Evolutionary conservation across 495 filamentous ascomycete species (phyloP), one percentile per base, ranked within the genome.

Genomic region (Neurospora hispaniola): DNA sequence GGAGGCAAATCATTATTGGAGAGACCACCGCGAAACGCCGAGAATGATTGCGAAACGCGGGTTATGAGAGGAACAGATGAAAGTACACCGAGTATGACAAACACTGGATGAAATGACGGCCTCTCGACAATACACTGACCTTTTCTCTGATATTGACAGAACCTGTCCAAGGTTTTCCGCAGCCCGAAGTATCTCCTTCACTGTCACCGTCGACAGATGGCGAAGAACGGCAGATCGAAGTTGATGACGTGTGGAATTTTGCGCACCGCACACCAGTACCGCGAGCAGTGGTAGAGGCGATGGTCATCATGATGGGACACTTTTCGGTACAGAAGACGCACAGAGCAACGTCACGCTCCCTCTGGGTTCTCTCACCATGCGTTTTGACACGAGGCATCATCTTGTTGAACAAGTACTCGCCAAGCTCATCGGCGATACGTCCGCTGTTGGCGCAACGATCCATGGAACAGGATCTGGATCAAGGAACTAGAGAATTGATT

Each of bases 241-340:
- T 98, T 98, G 85, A 99, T 90, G 72, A 99, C 91, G 75, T 97
- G 92, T 86, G 90, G 89, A 4, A 97, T 89, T 71, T 94, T 92
- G 62, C 86, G 87, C 23, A 98, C 90, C 9, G 4, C 4, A 2
- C 0, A 76, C 98, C 95, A n/a, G 97, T 88, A 20, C 94, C 95
- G 76, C 94, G 93, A 74, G 94, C 90, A 70, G 91, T 87, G 40
- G 98, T 87, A 20, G 91, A 69, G 27, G 10, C 20, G 20, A 94
- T 97, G 5, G 93, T 88, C 71, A 97, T 87, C 70, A 98, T 82
- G 68, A 12, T 20, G 9, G 94, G 94, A 35, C 85, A 84, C 46
- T 85, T 84, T 5, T 92, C 95, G 54, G 80, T 80, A 41, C 91
- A 90, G 85, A 98, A 99, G 5, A 89, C 87, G 77, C 92, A 91